Evolutionary conservation across 1,284 basidiomycete genomes (phyloP).

Genomic region (Pulchroboletus neoregius): DNA sequence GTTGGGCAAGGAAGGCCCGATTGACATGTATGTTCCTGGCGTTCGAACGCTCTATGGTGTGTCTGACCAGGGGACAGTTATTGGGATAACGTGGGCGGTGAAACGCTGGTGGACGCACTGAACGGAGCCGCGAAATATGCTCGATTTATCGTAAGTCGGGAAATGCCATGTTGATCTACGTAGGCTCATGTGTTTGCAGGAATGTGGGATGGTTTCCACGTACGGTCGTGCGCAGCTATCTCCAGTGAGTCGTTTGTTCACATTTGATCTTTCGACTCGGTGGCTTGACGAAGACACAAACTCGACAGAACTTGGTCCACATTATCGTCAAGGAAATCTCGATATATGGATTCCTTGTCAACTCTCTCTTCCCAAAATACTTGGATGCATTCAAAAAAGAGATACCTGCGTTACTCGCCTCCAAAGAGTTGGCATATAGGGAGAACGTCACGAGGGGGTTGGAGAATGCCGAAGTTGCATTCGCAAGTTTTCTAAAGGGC

Average conservation of each 20-base stretch:
- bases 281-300: background rate
- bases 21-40: conserved; percentile 18
- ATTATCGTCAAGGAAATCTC: background rate
- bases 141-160: background rate
- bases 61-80: background rate
- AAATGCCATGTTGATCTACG: background rate
- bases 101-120: background rate
- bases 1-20: conserved; percentile 23
- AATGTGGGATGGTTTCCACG: conserved; percentile 9
- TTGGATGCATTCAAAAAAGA: background rate
- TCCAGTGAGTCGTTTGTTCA: background rate
- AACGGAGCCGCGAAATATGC: background rate
- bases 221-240: background rate
- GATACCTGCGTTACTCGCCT: background rate
- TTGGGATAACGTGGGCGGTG: conserved; percentile 2
- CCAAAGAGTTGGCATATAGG: background rate
- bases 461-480: background rate
- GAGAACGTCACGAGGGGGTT: background rate
- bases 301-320: conserved; percentile 2
- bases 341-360: background rate
- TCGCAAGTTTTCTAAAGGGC: background rate
- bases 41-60: background rate
- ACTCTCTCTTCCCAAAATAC: background rate
- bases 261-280: background rate
- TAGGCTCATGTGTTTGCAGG: conserved; percentile 1